Base-by-base conservation (phyloP, 1,284 basidiomycete species). In the Ustilago sp. region DNA sequence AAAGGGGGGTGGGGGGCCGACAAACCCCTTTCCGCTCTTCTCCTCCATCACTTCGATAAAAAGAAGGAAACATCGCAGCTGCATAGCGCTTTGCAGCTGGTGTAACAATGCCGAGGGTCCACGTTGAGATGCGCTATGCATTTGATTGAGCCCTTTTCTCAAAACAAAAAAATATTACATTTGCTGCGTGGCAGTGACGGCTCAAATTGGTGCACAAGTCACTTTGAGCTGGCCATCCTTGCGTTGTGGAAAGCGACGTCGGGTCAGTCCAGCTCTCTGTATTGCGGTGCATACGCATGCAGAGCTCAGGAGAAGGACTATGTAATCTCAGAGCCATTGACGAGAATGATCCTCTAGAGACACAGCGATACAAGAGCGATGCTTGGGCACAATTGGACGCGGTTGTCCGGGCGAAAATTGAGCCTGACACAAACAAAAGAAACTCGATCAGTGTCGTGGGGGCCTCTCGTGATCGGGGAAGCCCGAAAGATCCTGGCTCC, bases 11-110 rank as follows among this genome's bases (percentile, higher is more conserved):
- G 23, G 23, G 23, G 23, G 2, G 23, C 2, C 23, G 23, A 31
- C 38, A 19, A 19, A 55, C 38, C 54, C 54, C 38, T 41, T 55
- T 55, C 54, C 54, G n/a, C 23, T 45, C 43, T 45, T 19, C 3
- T 7, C 11, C 39, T 15, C 39, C n/a, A 13, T 17, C 45, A 52
- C 50, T 53, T 35, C 8, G 31, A 13, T 15, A 50, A 31, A 23
- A 50, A 28, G 23, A 28, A 28, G 23, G 23, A 12, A 32, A 12
- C 48, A 32, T 50, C 48, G 7, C n/a, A 32, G 9, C 28, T 50
- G 48, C 48, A 32, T 32, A 5, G 28, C 48, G 23, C 15, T 28
- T 8, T 50, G 31, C 48, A 50, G 48, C 48, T 31, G 48, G 28
- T 50, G 23, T 50, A 32, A 11, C 38, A 17, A 2, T 32, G 48